Evolutionary conservation across 164 flowering plant genomes (phyloP).

Genomic region (Euptelea pleiosperma): DNA sequence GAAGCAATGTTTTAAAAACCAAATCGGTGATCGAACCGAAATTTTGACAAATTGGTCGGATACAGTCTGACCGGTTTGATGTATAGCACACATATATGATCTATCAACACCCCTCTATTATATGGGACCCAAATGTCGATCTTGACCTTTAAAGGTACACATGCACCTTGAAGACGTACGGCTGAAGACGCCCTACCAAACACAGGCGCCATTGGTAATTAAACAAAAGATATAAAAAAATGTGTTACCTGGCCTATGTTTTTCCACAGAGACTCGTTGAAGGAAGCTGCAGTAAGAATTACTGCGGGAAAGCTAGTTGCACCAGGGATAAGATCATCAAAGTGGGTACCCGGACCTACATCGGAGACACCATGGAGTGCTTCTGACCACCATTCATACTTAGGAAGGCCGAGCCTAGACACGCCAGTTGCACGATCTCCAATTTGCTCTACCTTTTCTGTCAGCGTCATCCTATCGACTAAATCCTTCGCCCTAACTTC

Average conservation of each 20-base stretch:
- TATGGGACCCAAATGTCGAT: no score
- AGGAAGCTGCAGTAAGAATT: slow-evolving; percentile 30
- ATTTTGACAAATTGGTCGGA: no score
- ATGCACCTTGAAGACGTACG: no score
- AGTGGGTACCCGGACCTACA: slow-evolving; percentile 14
- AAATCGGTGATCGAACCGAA: no score
- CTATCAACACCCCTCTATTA: no score
- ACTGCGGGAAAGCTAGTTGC: slow-evolving; percentile 37
- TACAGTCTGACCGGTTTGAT: no score
- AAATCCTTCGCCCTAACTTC: slow-evolving; percentile 28
- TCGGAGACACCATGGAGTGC: slow-evolving; percentile 38
- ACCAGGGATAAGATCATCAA: slow-evolving; percentile 16
- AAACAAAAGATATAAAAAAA: neutral
- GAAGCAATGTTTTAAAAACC: no score
- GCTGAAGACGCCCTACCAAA: no score
- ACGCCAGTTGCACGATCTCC: slow-evolving; percentile 17
- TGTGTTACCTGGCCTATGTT: slow-evolving; percentile 25
- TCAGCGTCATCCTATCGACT: slow-evolving; percentile 13
- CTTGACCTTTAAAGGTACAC: no score
- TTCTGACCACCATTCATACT: slow-evolving; percentile 36
- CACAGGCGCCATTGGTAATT: no score
- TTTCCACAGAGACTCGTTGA: slow-evolving; percentile 30
- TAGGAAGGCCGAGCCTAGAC: slow-evolving; percentile 15
- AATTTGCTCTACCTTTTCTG: slow-evolving; percentile 16
- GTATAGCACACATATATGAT: no score